These are phyloP conservation scores for Erysiphe neolycopersici DNA, from an alignment of 2,329 filamentous ascomycete genomes.

Conservation along the genomic window DNA sequence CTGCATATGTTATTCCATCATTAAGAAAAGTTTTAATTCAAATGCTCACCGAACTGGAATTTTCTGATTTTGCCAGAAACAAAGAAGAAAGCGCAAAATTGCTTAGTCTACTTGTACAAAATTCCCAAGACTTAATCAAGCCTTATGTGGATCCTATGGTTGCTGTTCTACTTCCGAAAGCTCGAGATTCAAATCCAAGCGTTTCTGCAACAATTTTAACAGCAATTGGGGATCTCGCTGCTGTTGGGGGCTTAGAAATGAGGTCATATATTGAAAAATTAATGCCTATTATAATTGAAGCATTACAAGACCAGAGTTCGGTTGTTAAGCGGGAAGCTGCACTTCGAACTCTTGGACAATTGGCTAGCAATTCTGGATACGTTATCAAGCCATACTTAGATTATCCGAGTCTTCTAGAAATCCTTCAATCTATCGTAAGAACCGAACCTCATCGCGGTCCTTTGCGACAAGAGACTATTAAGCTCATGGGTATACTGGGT, in stretches of 20 bases:
- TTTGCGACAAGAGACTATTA: slow-evolving; percentile 80
- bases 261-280: slow-evolving; percentile 67
- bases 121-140: slow-evolving; percentile 77
- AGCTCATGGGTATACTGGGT: slow-evolving; percentile 82
- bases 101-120: slow-evolving; percentile 74
- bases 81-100: slow-evolving; percentile 93
- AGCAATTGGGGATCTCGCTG: slow-evolving; percentile 80
- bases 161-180: slow-evolving; percentile 76
- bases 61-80: slow-evolving; percentile 76
- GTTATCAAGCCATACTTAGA: slow-evolving; percentile 91
- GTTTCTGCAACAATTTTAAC: slow-evolving; percentile 89
- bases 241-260: slow-evolving; percentile 86
- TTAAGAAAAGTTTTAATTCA: slow-evolving; percentile 87
- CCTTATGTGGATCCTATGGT: slow-evolving; percentile 96
- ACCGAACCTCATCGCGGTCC: slow-evolving; percentile 63
- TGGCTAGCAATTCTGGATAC: slow-evolving; percentile 91
- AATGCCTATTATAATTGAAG: slow-evolving; percentile 87
- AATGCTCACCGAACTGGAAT: slow-evolving; percentile 84
- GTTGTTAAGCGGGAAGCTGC: slow-evolving; percentile 76
- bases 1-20: slow-evolving; percentile 91
- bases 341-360: slow-evolving; percentile 65
- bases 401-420: slow-evolving; percentile 76
- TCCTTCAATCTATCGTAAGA: slow-evolving; percentile 82
- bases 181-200: slow-evolving; percentile 56
- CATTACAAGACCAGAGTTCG: slow-evolving; percentile 80